These are phyloP conservation scores for Fraxinus ornus DNA, from an alignment of 305 asterid species.

Conservation along the genomic window DNA sequence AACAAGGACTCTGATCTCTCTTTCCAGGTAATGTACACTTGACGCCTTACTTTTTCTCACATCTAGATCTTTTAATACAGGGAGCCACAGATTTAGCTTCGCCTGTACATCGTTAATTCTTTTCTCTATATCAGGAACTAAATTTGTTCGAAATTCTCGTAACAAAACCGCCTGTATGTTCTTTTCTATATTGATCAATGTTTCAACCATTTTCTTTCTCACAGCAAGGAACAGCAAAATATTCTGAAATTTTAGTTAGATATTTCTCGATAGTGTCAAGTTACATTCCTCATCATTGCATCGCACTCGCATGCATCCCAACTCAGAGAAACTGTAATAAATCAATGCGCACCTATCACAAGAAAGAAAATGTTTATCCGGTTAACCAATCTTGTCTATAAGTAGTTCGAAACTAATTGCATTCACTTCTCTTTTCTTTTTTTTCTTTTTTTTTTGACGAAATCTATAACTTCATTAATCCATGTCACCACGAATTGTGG, in stretches of 20 bases:
- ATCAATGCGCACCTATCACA: not conserved
- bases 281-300: not conserved
- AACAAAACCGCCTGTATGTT: not conserved
- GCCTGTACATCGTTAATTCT: not conserved
- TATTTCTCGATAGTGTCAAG: not conserved
- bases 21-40: not conserved
- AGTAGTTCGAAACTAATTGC: not conserved
- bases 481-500: not conserved
- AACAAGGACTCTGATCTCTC: not conserved
- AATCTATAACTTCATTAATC: not conserved
- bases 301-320: not conserved
- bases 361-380: not conserved
- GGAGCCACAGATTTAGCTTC: not conserved
- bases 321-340: not conserved
- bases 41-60: not conserved
- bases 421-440: not conserved
- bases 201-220: not conserved
- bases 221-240: not conserved
- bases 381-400: not conserved
- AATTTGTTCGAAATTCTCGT: not conserved
- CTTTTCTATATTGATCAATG: not conserved
- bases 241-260: not conserved
- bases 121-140: not conserved
- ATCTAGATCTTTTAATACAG: not conserved
- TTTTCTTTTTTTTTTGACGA: no score